Percentiles rank a stretch among this genome's conserved stretches.
phyloP scores from a whole-genome alignment of 441 rosid genomes.

The Kokia cookei region DNA sequence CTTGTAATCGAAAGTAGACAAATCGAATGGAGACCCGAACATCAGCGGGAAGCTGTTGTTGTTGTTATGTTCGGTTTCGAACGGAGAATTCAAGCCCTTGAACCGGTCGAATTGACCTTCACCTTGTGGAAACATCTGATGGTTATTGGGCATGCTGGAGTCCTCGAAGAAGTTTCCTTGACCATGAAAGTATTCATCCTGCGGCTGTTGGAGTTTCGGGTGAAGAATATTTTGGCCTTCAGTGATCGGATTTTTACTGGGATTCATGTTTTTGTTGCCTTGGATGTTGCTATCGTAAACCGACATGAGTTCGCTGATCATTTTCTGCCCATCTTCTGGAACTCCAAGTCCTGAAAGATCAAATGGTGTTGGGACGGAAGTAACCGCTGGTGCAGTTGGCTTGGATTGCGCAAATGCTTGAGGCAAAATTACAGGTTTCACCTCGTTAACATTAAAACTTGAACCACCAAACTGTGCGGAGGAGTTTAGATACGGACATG shows the following conservation, averaged over 20 bases:
- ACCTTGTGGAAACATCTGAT: conserved; percentile 35
- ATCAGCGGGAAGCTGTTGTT: conserved; percentile 20
- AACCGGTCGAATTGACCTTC: conserved; percentile 34
- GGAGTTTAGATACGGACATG: conserved; percentile 41
- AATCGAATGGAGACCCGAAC: conserved; percentile 54
- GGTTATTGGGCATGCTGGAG: conserved; percentile 32
- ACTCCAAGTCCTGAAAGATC: conserved; percentile 58
- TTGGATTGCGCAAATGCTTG: conserved; percentile 38
- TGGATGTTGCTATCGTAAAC: conserved; percentile 52
- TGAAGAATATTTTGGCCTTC: conserved; percentile 35
- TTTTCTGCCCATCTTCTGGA: conserved; percentile 84
- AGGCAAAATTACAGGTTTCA: conserved; percentile 50
- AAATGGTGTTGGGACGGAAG: conserved; percentile 30
- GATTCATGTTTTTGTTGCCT: conserved; percentile 28
- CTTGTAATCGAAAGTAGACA: conserved; percentile 46
- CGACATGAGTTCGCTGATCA: conserved; percentile 74
- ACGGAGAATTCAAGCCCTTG: conserved; percentile 36
- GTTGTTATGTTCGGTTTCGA: conserved; percentile 20
- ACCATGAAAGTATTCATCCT: conserved; percentile 36
- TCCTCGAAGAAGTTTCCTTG: conserved; percentile 43
- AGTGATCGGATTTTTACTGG: conserved; percentile 16
- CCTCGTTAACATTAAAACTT: conserved; percentile 50
- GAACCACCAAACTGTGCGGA: conserved; percentile 41
- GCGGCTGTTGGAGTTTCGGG: conserved; percentile 43
- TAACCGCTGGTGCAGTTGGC: conserved; percentile 24